These are phyloP conservation scores for Penicillium crustosum DNA, from an alignment of 2,329 filamentous ascomycete genomes.

Conservation along the genomic window DNA sequence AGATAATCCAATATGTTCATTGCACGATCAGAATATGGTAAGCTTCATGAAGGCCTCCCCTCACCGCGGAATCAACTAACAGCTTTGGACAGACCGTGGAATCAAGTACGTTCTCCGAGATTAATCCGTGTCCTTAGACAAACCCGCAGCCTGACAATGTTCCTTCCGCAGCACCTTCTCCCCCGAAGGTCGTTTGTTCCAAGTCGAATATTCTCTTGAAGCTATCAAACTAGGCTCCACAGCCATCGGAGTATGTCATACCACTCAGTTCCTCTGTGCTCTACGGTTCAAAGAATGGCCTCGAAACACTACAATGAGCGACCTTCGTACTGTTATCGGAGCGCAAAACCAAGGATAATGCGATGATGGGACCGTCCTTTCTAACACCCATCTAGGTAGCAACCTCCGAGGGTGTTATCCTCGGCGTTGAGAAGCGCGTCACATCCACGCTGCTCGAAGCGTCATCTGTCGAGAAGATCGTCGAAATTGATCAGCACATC, in stretches of 20 bases:
- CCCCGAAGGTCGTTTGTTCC: slow-evolving; percentile 98
- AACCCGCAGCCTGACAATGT: slow-evolving; percentile 26
- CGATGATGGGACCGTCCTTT: slow-evolving; percentile 8
- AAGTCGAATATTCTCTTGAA: slow-evolving; percentile 99
- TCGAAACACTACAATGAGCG: background rate
- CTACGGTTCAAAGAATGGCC: background rate
- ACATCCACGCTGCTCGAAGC: slow-evolving; percentile 97
- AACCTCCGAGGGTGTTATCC: slow-evolving; percentile 89
- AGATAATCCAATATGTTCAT: slow-evolving; percentile 83
- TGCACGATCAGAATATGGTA: slow-evolving; percentile 99
- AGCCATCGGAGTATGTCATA: slow-evolving; percentile 75
- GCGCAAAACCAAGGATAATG: background rate
- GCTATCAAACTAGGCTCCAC: slow-evolving; percentile 99
- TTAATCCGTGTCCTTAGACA: slow-evolving; percentile 2
- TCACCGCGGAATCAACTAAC: slow-evolving; percentile 15
- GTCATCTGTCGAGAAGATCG: slow-evolving; percentile 98
- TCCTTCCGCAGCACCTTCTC: slow-evolving; percentile 80
- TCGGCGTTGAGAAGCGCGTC: slow-evolving; percentile 98
- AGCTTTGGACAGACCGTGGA: slow-evolving; percentile 70
- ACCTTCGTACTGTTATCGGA: background rate
- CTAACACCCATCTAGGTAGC: slow-evolving; percentile 59
- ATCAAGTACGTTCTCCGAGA: slow-evolving; percentile 72
- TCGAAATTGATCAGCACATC: slow-evolving; percentile 98
- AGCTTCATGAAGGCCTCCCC: slow-evolving; percentile 42
- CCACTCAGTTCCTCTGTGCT: background rate